A percentile compares a stretch with the other conserved stretches of the same genome.
phyloP scores from a whole-genome alignment of 768 basidiomycete genomes.

The Lyophyllum semitale region DNA sequence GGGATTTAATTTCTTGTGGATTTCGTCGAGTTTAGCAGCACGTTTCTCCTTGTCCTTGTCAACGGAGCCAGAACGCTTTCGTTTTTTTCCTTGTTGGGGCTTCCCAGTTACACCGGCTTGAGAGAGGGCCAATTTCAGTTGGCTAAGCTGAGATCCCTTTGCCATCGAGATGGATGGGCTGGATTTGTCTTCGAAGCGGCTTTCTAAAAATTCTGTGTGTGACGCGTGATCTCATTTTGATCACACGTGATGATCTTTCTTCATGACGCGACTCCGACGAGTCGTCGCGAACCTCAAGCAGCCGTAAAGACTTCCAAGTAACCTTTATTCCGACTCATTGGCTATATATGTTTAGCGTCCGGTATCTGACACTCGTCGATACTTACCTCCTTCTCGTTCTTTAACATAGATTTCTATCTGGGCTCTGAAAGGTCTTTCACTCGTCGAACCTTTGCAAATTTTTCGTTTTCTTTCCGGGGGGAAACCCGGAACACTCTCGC shows the following conservation, averaged over 20 bases:
- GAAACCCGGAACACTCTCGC: too few species aligned
- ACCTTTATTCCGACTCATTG: too few species aligned
- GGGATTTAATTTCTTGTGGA: slow-evolving; percentile 85
- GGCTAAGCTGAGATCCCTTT: slow-evolving; percentile 87
- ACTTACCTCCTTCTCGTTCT: too few species aligned
- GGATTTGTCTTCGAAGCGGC: neutral
- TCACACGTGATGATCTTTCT: neutral
- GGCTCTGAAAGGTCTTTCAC: too few species aligned
- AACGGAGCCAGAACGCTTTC: slow-evolving; percentile 57
- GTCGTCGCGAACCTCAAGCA: too few species aligned
- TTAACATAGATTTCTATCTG: too few species aligned
- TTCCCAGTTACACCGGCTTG: slow-evolving; percentile 76
- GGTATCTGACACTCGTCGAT: too few species aligned
- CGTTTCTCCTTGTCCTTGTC: slow-evolving; percentile 85
- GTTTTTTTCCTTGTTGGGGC: slow-evolving; percentile 62
- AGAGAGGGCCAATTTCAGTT: slow-evolving; percentile 84
- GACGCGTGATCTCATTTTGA: slow-evolving; percentile 6
- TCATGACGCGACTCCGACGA: neutral
- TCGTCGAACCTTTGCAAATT: too few species aligned
- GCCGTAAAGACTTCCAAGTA: too few species aligned
- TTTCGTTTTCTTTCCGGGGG: too few species aligned
- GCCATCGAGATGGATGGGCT: slow-evolving; percentile 44
- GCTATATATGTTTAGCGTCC: too few species aligned
- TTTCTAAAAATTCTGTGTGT: slow-evolving; percentile 14
- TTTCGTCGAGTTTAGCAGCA: slow-evolving; percentile 77